Evolutionary conservation across 306 rosid genomes (phyloP).

Genomic region (Morella rubra): DNA sequence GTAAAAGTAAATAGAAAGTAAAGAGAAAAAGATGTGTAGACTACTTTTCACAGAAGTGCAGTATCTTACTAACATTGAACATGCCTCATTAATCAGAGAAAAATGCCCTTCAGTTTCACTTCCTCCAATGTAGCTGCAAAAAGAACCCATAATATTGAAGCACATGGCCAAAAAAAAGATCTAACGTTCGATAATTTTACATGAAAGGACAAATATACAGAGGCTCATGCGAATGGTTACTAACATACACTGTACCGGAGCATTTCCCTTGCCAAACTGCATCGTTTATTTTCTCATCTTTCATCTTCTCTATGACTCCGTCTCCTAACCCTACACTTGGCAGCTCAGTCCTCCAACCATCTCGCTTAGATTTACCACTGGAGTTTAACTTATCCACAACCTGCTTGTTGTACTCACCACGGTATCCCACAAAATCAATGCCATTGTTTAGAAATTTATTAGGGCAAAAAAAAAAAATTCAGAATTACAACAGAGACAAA

Average conservation of each 20-base stretch:
- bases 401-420: slow-evolving; percentile 43
- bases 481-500: no score
- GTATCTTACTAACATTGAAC: slow-evolving; percentile 86
- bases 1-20: not conserved
- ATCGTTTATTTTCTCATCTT: slow-evolving; percentile 69
- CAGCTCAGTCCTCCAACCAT: slow-evolving; percentile 72
- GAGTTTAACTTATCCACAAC: slow-evolving; percentile 83
- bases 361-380: slow-evolving; percentile 68
- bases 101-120: slow-evolving; percentile 78
- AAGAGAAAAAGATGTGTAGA: slow-evolving; percentile 2
- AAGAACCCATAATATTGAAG: slow-evolving; percentile 22
- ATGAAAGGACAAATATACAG: not conserved
- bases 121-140: slow-evolving; percentile 91
- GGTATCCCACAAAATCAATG: slow-evolving; percentile 24
- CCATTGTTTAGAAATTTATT: not conserved
- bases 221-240: not conserved
- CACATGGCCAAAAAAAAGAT: not conserved
- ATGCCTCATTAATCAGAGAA: slow-evolving; percentile 86
- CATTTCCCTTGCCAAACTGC: slow-evolving; percentile 94
- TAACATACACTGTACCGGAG: slow-evolving; percentile 99
- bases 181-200: not conserved
- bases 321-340: slow-evolving; percentile 64
- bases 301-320: slow-evolving; percentile 66
- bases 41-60: slow-evolving; percentile 21
- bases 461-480: not conserved